Evolutionary conservation across 768 basidiomycete species (phyloP).

Genomic region (Cystofilobasidium macerans): DNA sequence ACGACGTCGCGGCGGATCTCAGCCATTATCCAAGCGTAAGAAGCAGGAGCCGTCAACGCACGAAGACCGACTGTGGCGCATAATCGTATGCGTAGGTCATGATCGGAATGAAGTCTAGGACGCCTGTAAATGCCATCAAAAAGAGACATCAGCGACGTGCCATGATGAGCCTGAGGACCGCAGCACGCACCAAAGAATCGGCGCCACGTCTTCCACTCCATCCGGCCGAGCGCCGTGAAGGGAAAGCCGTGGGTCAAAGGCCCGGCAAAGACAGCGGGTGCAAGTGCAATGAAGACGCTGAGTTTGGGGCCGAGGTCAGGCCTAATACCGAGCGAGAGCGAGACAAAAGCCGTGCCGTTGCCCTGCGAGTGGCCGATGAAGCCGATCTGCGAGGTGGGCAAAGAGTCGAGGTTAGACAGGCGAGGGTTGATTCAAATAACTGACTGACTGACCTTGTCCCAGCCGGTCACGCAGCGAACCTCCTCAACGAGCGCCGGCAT

Average conservation of each 20-base stretch:
- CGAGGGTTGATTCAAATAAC: neutral
- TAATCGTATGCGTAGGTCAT: constrained; percentile 45
- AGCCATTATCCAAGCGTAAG: neutral
- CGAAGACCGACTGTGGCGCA: constrained; percentile 42
- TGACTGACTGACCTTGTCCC: constrained; percentile 45
- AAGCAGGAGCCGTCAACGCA: constrained; percentile 21
- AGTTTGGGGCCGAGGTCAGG: constrained; percentile 43
- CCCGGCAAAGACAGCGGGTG: constrained; percentile 46
- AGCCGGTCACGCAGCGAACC: constrained; percentile 42
- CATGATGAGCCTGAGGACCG: neutral
- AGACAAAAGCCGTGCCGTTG: constrained; percentile 45
- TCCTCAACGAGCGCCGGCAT: constrained; percentile 45
- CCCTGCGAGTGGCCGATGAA: constrained; percentile 49
- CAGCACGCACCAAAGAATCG: constrained; percentile 39
- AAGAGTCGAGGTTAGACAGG: neutral
- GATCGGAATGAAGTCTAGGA: constrained; percentile 46
- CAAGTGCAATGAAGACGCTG: constrained; percentile 44
- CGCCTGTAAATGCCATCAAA: constrained; percentile 31
- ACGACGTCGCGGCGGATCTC: neutral
- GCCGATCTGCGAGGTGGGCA: constrained; percentile 36
- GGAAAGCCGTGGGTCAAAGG: constrained; percentile 45
- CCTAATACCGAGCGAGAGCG: constrained; percentile 44
- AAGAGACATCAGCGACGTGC: neutral
- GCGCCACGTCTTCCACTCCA: constrained; percentile 45
- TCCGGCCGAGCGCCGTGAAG: constrained; percentile 41